These are phyloP conservation scores for Laburnicola sp. DNA, from an alignment of 2,329 filamentous ascomycete genomes.

Conservation along the genomic window DNA sequence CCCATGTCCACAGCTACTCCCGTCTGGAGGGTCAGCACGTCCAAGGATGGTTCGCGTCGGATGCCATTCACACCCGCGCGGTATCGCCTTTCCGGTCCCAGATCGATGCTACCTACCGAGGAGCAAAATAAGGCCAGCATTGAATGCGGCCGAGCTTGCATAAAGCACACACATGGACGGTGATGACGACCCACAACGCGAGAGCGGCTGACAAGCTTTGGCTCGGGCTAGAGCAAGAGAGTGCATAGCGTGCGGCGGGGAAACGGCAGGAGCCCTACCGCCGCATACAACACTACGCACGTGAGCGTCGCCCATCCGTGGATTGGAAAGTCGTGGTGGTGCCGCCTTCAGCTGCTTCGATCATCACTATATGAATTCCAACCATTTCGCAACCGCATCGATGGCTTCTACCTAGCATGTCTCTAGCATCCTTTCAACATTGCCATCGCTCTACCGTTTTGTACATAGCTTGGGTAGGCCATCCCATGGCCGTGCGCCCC, in stretches of 20 bases:
- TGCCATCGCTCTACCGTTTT: too few species aligned
- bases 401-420: too few species aligned
- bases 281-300: constrained; percentile 22
- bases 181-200: constrained; percentile 19
- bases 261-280: constrained; percentile 26
- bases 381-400: not conserved
- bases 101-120: constrained; percentile 19
- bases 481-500: not conserved
- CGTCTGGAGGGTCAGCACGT: constrained; percentile 7
- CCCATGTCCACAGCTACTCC: too few species aligned
- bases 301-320: constrained; percentile 15
- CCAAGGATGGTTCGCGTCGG: not conserved
- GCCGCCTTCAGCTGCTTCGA: not conserved
- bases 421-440: too few species aligned
- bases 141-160: constrained; percentile 21
- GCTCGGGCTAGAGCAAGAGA: constrained; percentile 14
- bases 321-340: not conserved
- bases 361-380: not conserved
- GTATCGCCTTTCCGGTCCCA: not conserved
- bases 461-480: not conserved
- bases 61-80: not conserved
- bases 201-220: constrained; percentile 9
- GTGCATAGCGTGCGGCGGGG: constrained; percentile 34
- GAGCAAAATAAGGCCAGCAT: constrained; percentile 16
- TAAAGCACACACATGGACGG: constrained; percentile 23